Base-by-base conservation (phyloP, 371 early-diverging fungal genomes). In the Phascolomyces articulosus region DNA sequence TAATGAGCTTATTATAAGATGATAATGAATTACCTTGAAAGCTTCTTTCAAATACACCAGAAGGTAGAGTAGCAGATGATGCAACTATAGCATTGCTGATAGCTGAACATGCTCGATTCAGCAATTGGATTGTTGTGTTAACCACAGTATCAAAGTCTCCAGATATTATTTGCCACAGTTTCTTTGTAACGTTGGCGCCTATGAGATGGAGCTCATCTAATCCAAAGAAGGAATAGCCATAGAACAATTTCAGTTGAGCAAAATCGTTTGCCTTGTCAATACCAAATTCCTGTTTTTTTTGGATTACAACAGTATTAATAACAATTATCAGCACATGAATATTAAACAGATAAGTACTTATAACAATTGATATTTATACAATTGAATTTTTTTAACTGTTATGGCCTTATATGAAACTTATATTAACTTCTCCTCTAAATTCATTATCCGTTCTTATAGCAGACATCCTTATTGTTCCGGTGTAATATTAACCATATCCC, bases 401-500 rank as follows among this genome's bases (percentile, higher is more conserved):
- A n/a, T n/a, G n/a, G n/a, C n/a, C n/a, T n/a, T n/a, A n/a, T n/a
- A n/a, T n/a, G n/a, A n/a, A 38, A 38, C 13, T 9, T 38, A 38
- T 13, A 6, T 38, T 38, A 41, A 8, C 44, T 4, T 44, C 6
- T n/a, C n/a, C n/a, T 1, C 4, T 44, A 0, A 44, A 44, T 7
- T 44, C 44, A 0, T 44, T 16, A n/a, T 18, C n/a, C 44, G 0
- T n/a, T 6, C 44, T 44, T 44, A 16, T 4, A 16, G 44, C 16
- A 44, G 44, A n/a, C 57, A 57, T 44, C 15, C 15, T 26, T 0
- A 2, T 28, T 15, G 10, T 15, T 9, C 57, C 57, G 4, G 57
- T 15, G 40, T 34, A 57, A 57, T 57, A 57, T 13, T 20, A 31
- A 8, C 57, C 38, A 57, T 57, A 31, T 57, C 57, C 57, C 31